phyloP scores from a whole-genome alignment of 164 flowering plant species.

The Vitis amurensis region DNA sequence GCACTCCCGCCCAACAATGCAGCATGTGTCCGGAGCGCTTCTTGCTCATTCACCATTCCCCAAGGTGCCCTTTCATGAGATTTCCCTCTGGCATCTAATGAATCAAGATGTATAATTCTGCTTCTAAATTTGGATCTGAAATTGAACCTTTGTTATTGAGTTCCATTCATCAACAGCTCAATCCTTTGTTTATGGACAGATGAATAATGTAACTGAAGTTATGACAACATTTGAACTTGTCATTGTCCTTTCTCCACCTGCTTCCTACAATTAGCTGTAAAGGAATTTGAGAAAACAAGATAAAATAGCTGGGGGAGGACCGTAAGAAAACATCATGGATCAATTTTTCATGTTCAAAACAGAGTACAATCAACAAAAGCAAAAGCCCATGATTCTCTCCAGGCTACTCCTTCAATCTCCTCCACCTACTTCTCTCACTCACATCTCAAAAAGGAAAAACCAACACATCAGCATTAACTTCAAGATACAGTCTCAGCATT shows the following conservation, averaged over 20 bases:
- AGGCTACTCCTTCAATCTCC: not conserved
- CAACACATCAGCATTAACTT: not conserved
- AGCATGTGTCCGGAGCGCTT: constrained; percentile 13
- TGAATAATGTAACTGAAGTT: too few species aligned
- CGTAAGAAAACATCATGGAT: not conserved
- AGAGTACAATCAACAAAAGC: not conserved
- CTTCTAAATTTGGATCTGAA: too few species aligned
- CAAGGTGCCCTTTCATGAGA: not conserved
- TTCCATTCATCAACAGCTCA: too few species aligned
- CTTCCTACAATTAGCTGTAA: not conserved
- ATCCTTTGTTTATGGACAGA: too few species aligned
- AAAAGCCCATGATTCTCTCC: not conserved
- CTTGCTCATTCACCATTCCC: not conserved
- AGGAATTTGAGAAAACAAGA: not conserved
- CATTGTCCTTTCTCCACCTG: too few species aligned
- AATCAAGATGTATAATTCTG: too few species aligned
- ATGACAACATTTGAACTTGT: too few species aligned
- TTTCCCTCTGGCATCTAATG: not conserved
- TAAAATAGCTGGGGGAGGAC: not conserved
- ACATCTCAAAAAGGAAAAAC: not conserved
- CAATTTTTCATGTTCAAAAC: not conserved
- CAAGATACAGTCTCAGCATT: not conserved
- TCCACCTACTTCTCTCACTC: not conserved
- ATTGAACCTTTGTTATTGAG: too few species aligned
- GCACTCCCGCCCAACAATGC: constrained; percentile 25